A percentile compares a stretch with the other conserved stretches of the same genome.
Conservation (phyloP, 768 basidiomycete species). For the Leccinum uliginosum region DNA sequence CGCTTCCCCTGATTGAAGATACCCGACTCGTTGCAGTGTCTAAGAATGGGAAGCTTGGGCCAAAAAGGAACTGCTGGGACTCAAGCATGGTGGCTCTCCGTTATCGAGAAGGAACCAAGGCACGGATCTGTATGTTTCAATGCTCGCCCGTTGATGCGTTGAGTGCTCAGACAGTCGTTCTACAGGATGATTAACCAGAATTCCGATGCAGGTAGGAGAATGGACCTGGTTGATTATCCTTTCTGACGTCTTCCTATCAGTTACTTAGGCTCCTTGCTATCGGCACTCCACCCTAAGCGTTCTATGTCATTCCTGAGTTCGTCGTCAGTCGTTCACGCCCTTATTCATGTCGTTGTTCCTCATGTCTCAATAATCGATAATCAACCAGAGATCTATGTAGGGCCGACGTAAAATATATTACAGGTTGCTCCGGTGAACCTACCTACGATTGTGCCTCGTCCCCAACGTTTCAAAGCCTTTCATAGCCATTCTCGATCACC, state of each 20-base stretch:
- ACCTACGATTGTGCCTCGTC: conserved; percentile 52
- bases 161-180: background rate
- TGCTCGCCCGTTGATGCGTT: conserved; percentile 10
- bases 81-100: conserved; percentile 42
- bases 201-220: conserved; percentile 51
- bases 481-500: conserved; percentile 57
- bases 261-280: conserved; percentile 74
- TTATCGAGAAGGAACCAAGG: conserved; percentile 42
- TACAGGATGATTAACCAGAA: conserved; percentile 63
- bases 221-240: conserved; percentile 13
- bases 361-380: background rate
- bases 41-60: conserved; percentile 55
- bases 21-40: conserved; percentile 6
- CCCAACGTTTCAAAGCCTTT: conserved; percentile 54
- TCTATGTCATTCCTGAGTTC: conserved; percentile 88
- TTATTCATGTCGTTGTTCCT: background rate
- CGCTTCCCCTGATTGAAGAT: conserved; percentile 17
- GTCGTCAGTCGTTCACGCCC: conserved; percentile 36
- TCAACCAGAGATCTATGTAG: conserved; percentile 78
- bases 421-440: conserved; percentile 43
- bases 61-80: conserved; percentile 39
- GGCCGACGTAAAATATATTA: conserved; percentile 45
- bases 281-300: conserved; percentile 78
- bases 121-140: conserved; percentile 44
- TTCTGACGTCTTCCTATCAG: conserved; percentile 30